Evolutionary conservation across 2,329 filamentous ascomycete genomes (phyloP).

Genomic region (Fusarium foetens): DNA sequence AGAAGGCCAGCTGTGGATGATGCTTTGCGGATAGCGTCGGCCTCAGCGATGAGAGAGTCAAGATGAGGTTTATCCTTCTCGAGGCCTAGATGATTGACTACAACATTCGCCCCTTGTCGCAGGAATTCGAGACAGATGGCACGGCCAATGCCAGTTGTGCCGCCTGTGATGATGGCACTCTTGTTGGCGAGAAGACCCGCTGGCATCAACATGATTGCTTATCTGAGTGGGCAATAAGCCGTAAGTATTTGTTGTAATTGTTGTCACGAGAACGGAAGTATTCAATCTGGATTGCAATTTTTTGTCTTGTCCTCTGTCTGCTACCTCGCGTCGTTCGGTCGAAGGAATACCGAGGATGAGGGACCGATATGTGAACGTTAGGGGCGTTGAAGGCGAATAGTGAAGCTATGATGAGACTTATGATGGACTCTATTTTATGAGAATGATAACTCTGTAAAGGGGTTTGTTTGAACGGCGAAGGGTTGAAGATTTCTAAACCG

Average conservation of each 20-base stretch:
- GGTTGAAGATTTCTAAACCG: neutral
- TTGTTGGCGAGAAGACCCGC: slow-evolving; percentile 74
- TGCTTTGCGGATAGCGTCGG: slow-evolving; percentile 55
- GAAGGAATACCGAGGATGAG: neutral
- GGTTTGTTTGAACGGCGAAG: neutral
- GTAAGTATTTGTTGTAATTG: neutral
- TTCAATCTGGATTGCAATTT: neutral
- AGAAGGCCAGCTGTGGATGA: slow-evolving; percentile 64
- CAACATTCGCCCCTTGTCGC: slow-evolving; percentile 79
- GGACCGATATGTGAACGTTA: neutral
- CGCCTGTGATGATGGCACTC: slow-evolving; percentile 86
- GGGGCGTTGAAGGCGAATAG: neutral
- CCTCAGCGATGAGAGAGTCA: slow-evolving; percentile 63
- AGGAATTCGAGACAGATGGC: slow-evolving; percentile 85
- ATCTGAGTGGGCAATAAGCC: neutral
- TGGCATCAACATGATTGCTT: slow-evolving; percentile 53
- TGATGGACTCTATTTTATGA: neutral
- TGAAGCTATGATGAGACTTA: neutral
- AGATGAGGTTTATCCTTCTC: slow-evolving; percentile 62
- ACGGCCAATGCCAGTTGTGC: slow-evolving; percentile 85
- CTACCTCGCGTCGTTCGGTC: neutral
- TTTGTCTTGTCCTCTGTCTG: neutral
- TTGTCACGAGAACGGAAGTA: neutral
- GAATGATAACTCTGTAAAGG: neutral
- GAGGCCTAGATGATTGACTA: slow-evolving; percentile 81